Base-by-base conservation (phyloP, 225 moss, liverwort and hornwort genomes). In the Pseudoscleropodium purum region DNA sequence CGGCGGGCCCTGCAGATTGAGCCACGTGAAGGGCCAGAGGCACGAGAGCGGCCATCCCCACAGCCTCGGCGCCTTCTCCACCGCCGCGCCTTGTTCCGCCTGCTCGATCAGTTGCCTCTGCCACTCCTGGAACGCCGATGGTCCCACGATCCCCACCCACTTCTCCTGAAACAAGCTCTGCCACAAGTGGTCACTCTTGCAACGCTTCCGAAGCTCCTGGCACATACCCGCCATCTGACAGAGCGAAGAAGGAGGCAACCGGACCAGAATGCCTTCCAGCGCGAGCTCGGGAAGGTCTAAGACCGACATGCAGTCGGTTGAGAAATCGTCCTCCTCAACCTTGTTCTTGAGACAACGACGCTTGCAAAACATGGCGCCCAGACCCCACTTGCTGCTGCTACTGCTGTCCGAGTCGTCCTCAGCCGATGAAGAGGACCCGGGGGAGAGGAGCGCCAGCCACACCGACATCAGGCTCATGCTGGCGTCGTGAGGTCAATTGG, bases 21-120 rank as follows among this genome's bases (percentile, higher is more conserved):
- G 94, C 97, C 95, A 97, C n/a, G 96, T 92, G 88, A 98, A 98
- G 69, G 97, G 98, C 98, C 98, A 98, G 23, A 97, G 90, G 90
- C 98, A 97, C 37, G 97, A 95, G 54, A 98, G 91, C 14, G 98
- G 95, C 98, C 98, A 98, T 5, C 90, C 96, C 97, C 97, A 98
- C 25, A 93, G 85, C 57, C 95, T 91, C 10, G 85, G 86, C 89
- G 94, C 91, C 52, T 92, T 93, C 68, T 96, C 96, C 54, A 84
- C 54, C 57, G 63, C 88, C 7, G 90, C 43, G 25, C 56, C 93
- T 59, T 89, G 86, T 92, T 95, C 94, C 79, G 89, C 88, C 77
- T 79, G 95, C 91, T 76, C 89, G 76, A 89, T 82, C 88, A 95
- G 79, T 64, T 92, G 93, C 83, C 93, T 93, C 92, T 98, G 97